Percentiles rank a stretch among this genome's conserved stretches.
Evolutionary conservation across 2,329 filamentous ascomycete species (phyloP).

Genomic region (Scortechinia acanthostroma): DNA sequence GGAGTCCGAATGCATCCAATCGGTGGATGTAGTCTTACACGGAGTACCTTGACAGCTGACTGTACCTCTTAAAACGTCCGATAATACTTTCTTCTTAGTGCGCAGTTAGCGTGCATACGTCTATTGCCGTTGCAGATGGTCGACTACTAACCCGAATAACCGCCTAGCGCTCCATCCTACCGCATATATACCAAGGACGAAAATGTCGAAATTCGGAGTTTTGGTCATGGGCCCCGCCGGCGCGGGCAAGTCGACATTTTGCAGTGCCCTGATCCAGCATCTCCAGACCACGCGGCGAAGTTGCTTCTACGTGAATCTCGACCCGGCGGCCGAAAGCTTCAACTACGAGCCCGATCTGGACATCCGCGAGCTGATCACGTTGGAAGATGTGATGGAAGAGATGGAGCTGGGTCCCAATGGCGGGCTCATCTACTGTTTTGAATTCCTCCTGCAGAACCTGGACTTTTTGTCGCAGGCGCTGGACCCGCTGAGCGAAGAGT

Average conservation of each 20-base stretch:
- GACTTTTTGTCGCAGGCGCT: conserved; percentile 84
- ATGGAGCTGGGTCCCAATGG: conserved; percentile 85
- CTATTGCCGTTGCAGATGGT: too few species aligned
- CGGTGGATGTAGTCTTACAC: too few species aligned
- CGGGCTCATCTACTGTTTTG: conserved; percentile 91
- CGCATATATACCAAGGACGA: too few species aligned
- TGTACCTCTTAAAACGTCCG: too few species aligned
- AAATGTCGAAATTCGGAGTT: conserved; percentile 88
- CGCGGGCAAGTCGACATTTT: conserved; percentile 94
- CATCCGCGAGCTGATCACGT: conserved; percentile 87
- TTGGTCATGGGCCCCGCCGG: conserved; percentile 95
- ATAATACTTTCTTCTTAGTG: too few species aligned
- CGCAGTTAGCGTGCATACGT: too few species aligned
- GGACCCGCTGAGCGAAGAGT: conserved; percentile 83
- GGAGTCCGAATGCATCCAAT: too few species aligned
- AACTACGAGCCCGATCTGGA: conserved; percentile 86
- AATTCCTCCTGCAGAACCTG: conserved; percentile 88
- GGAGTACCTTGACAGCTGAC: too few species aligned
- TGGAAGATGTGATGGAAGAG: conserved; percentile 95
- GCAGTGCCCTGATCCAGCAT: conserved; percentile 84
- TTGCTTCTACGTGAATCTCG: conserved; percentile 95
- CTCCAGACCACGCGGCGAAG: conserved; percentile 85
- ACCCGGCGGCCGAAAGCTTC: conserved; percentile 89
- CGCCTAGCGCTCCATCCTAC: too few species aligned
- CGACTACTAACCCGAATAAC: too few species aligned